These are phyloP conservation scores for Picea glauca DNA, from an alignment of 75 land plant species.

Conservation along the genomic window DNA sequence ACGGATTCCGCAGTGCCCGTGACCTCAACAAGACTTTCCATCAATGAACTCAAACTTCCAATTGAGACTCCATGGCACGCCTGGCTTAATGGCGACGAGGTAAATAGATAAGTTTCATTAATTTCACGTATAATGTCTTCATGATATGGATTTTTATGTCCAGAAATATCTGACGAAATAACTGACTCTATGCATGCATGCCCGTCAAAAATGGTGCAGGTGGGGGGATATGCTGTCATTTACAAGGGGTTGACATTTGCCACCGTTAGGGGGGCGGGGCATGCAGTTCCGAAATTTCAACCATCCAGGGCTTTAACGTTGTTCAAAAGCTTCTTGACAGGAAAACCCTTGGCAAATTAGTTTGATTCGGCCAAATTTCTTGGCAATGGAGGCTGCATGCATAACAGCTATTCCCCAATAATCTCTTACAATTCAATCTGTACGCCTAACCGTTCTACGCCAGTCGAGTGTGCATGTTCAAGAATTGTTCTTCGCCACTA, in stretches of 20 bases:
- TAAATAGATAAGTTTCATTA: neutral
- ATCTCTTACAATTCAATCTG: too few relatives aligned
- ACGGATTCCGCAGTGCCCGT: conserved; percentile 39
- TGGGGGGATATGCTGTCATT: conserved; percentile 46
- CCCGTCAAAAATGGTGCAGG: conserved; percentile 15
- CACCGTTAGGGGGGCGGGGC: conserved; percentile 70
- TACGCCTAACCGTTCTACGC: too few relatives aligned
- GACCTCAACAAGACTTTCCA: conserved; percentile 26
- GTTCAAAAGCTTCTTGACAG: neutral
- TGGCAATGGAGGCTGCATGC: too few relatives aligned
- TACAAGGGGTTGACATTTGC: conserved; percentile 47
- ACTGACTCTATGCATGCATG: too few relatives aligned
- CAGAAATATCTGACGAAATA: too few relatives aligned
- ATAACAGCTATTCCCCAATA: too few relatives aligned
- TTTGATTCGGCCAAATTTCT: too few relatives aligned
- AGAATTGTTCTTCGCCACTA: too few relatives aligned
- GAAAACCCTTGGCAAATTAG: too few relatives aligned
- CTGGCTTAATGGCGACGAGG: conserved; percentile 18
- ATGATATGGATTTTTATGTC: conserved; percentile 30
- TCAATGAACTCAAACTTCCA: conserved; percentile 19
- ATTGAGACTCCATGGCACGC: conserved; percentile 36
- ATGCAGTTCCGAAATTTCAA: conserved; percentile 52
- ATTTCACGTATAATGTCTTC: neutral
- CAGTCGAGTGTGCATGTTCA: too few relatives aligned
- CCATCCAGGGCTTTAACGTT: too few relatives aligned